These are phyloP conservation scores for Globisporangium heterothallicum DNA, from an alignment of 352 stramenopile species.

Conservation along the genomic window DNA sequence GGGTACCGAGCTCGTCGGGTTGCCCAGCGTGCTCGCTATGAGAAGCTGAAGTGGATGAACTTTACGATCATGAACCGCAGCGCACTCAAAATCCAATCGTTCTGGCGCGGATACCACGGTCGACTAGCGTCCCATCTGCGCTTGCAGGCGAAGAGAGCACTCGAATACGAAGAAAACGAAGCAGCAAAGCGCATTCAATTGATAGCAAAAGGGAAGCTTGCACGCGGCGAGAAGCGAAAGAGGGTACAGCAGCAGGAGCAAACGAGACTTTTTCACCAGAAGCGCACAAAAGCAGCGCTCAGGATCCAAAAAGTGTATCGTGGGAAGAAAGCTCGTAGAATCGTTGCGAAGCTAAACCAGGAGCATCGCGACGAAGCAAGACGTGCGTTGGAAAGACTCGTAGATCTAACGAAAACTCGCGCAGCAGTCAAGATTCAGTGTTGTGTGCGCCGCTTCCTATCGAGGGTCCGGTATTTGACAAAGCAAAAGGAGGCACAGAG, in stretches of 20 bases:
- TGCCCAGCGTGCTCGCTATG: conserved; percentile 42
- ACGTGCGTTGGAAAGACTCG: conserved; percentile 46
- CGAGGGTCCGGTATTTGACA: conserved; percentile 25
- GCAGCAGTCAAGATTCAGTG: conserved; percentile 73
- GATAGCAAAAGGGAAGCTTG: conserved; percentile 48
- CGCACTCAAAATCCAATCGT: conserved; percentile 68
- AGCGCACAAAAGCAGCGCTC: conserved; percentile 32
- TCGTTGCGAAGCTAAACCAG: conserved; percentile 24
- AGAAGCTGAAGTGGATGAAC: conserved; percentile 71
- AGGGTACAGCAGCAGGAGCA: conserved; percentile 22
- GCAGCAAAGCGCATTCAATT: conserved; percentile 61
- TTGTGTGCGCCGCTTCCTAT: conserved; percentile 49
- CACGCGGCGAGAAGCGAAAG: conserved; percentile 24
- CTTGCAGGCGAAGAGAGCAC: conserved; percentile 37
- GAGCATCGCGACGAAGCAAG: conserved; percentile 44
- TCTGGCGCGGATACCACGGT: conserved; percentile 71
- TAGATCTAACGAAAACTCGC: conserved; percentile 47
- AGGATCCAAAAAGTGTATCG: conserved; percentile 64
- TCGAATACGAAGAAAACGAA: conserved; percentile 46
- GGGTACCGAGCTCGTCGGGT: conserved; percentile 48
- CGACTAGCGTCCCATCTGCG: conserved; percentile 53
- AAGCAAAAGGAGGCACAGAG: conserved; percentile 27
- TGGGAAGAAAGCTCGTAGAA: conserved; percentile 41
- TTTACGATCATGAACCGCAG: conserved; percentile 50
- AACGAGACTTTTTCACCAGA: conserved; percentile 22